Base-by-base conservation (phyloP, 2,329 filamentous ascomycete species). In the Beauveria pseudobassiana region DNA sequence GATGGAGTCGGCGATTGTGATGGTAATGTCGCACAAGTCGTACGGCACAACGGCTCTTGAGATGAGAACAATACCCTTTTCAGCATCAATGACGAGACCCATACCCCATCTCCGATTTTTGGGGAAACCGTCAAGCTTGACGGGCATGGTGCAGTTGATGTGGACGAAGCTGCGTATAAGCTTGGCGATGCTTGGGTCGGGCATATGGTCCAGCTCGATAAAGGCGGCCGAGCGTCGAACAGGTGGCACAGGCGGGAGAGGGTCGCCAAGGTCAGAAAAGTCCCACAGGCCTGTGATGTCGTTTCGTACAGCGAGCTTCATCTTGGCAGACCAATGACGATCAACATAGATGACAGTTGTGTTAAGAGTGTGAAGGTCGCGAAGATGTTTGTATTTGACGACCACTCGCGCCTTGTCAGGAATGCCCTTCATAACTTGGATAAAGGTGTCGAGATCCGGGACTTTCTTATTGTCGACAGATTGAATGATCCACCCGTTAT, bases 51-150 rank as follows among this genome's bases (percentile, higher is more conserved):
- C 91, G 1, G 96, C 93, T 71, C 95, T 81, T 1, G 95, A 98
- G 60, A 98, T 93, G 63, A 98, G 84, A 7, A 99, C 95, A 20
- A 99, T 82, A 20, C 95, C 95, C 77, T 97, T 93, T 64, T 96
- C 91, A 0, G 96, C 95, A 75, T 99, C 95, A 64, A 99, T 90
- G n/a, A 99, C 93, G 43, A 99, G 79, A 45, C 95, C 95, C 81
- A 96, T 97, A 1, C 95, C 95, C 77, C 92, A 95, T 76, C 96
- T 95, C 54, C 92, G 84, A 67, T 95, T 91, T 73, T 95, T 91
- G 6, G 95, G 96, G 73, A 96, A 99, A n/a, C 95, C 95, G 72
- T 99, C 95, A 10, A 99, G 83, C 79, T 98, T 98, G 64, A 99
- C 79, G 0, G 95, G 95, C 88, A 99, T 93, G 26, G 88, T 90